Conservation (phyloP, 257 asterid species). For the Petunia secreta region DNA sequence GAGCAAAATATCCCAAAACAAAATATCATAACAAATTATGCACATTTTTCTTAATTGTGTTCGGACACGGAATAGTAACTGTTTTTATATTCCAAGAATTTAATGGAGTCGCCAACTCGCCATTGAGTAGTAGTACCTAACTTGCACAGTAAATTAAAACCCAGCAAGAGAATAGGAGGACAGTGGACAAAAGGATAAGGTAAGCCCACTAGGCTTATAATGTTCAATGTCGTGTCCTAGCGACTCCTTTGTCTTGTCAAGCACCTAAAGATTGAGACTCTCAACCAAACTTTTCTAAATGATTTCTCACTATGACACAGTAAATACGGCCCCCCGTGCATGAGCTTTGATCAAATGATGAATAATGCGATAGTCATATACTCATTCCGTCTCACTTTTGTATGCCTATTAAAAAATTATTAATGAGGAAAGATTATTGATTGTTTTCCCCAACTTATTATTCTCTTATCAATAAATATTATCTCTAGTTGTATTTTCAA, state of each 20-base stretch:
- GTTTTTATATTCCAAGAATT: neutral
- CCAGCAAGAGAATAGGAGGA: neutral
- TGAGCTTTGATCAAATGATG: neutral
- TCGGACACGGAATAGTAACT: neutral
- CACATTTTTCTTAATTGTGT: neutral
- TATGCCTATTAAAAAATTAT: too few species aligned
- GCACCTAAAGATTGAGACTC: neutral
- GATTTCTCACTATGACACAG: neutral
- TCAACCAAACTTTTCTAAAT: neutral
- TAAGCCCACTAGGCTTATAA: neutral
- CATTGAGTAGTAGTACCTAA: neutral
- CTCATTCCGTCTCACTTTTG: too few species aligned
- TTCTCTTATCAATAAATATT: too few species aligned
- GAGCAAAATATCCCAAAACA: neutral
- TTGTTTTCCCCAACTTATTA: too few species aligned
- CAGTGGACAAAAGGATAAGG: slow-evolving; percentile 1
- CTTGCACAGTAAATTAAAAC: neutral
- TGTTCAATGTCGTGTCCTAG: neutral
- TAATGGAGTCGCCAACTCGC: neutral
- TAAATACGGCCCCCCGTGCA: neutral
- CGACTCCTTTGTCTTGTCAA: neutral
- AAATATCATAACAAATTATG: neutral
- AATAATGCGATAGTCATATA: too few species aligned
- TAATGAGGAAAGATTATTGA: too few species aligned
- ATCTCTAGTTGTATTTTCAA: too few species aligned